These are phyloP conservation scores for Aristolochia contorta DNA, from an alignment of 164 flowering plant species.

Conservation along the genomic window DNA sequence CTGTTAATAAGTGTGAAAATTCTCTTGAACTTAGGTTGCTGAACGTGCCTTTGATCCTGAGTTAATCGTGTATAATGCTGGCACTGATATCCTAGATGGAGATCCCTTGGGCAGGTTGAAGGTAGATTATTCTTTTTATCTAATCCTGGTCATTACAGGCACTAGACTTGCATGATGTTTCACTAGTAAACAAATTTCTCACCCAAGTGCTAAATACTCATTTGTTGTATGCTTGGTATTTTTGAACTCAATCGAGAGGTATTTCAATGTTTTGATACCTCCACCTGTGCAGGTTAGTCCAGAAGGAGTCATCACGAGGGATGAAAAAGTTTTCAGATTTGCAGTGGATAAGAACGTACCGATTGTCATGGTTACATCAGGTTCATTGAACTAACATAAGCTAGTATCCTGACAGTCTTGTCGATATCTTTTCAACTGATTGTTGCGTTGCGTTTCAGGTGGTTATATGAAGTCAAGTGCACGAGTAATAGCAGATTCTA, in stretches of 20 bases:
- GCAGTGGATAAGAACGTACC: conserved; percentile 66
- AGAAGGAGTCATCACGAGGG: conserved; percentile 57
- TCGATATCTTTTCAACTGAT: not conserved
- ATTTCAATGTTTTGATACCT: not conserved
- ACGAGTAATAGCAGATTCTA: conserved; percentile 77
- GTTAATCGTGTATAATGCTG: conserved; percentile 84
- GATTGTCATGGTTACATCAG: conserved; percentile 90
- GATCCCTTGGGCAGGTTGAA: conserved; percentile 78
- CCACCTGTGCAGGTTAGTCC: conserved; percentile 58
- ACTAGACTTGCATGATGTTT: no score
- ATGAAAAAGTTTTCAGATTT: conserved; percentile 83
- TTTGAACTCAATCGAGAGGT: no score
- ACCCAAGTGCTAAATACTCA: no score
- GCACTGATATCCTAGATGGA: conserved; percentile 90
- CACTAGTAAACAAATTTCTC: no score
- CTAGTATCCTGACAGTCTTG: not conserved
- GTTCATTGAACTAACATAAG: conserved; percentile 18
- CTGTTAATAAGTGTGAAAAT: not conserved
- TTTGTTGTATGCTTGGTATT: no score
- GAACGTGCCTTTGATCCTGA: conserved; percentile 55
- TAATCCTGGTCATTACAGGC: no score
- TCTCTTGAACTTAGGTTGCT: conserved; percentile 41
- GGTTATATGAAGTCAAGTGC: conserved; percentile 96
- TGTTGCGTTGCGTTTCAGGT: conserved; percentile 39
- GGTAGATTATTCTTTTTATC: conserved; percentile 31